Evolutionary conservation across 2,329 filamentous ascomycete species (phyloP).

Genomic region (Botrytis pseudocinerea): DNA sequence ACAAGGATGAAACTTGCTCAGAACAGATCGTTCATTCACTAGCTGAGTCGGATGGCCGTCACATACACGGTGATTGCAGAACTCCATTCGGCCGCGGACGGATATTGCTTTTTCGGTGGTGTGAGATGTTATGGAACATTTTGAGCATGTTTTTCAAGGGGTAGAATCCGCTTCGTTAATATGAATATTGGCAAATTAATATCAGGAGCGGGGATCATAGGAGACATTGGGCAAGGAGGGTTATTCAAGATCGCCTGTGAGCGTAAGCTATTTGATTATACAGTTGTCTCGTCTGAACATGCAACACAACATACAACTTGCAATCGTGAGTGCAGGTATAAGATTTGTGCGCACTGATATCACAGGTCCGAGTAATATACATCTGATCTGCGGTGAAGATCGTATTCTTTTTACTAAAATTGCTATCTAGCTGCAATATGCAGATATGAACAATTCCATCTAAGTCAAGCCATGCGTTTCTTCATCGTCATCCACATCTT

Average conservation of each 20-base stretch:
- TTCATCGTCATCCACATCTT: background rate
- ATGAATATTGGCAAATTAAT: background rate
- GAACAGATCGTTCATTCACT: conserved; percentile 11
- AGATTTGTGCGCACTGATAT: background rate
- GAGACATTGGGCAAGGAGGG: background rate
- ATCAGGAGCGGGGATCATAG: background rate
- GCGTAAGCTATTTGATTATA: background rate
- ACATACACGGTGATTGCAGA: background rate
- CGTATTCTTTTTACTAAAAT: background rate
- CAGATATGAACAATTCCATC: background rate
- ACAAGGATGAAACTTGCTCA: conserved; percentile 25
- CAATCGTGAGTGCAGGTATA: conserved; percentile 7
- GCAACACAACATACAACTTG: background rate
- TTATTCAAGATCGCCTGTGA: background rate
- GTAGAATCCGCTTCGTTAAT: background rate
- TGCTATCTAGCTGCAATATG: background rate
- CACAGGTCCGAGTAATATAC: background rate
- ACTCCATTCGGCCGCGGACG: background rate
- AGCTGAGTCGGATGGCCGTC: background rate
- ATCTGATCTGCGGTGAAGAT: background rate
- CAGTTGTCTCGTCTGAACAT: background rate
- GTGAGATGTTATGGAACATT: background rate
- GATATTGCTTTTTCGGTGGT: background rate
- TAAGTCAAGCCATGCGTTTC: background rate
- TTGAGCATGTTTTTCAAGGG: conserved; percentile 17